A percentile compares a stretch with the other conserved stretches of the same genome.
Conservation (phyloP, 495 filamentous ascomycete genomes). For the Neohortaea acidophila region DNA sequence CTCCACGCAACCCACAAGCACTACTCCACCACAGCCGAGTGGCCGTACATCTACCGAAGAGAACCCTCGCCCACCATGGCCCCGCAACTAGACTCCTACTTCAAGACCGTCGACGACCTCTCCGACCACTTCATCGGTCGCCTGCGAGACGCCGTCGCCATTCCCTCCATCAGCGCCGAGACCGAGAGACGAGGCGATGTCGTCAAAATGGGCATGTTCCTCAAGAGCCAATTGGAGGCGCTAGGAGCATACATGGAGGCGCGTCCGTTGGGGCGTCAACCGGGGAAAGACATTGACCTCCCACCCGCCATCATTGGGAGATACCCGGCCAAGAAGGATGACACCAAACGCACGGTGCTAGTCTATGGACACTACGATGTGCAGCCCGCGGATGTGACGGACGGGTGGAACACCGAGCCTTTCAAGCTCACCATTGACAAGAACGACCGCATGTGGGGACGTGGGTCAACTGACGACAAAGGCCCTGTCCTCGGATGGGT, state of each 20-base stretch:
- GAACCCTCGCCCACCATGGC: conserved; percentile 23
- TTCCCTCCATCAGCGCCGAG: conserved; percentile 87
- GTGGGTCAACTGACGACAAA: conserved; percentile 95
- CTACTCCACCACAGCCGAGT: conserved; percentile 7
- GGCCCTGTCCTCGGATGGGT: conserved; percentile 95
- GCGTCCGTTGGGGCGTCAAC: conserved; percentile 74
- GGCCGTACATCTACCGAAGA: conserved; percentile 25
- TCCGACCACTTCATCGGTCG: conserved; percentile 79
- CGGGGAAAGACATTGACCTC: conserved; percentile 75
- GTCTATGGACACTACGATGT: conserved; percentile 99
- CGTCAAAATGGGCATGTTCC: conserved; percentile 83
- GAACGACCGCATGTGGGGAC: conserved; percentile 86
- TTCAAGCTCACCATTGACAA: conserved; percentile 80
- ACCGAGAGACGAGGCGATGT: conserved; percentile 78
- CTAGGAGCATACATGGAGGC: conserved; percentile 79
- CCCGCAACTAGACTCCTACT: conserved; percentile 27
- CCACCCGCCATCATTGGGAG: conserved; percentile 84
- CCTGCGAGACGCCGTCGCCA: conserved; percentile 80
- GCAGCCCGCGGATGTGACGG: conserved; percentile 80
- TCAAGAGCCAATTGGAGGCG: conserved; percentile 62
- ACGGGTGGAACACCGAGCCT: conserved; percentile 93
- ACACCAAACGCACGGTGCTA: conserved; percentile 81
- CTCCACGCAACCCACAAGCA: no score
- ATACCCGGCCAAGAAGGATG: conserved; percentile 60
- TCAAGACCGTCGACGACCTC: conserved; percentile 53